Percentiles rank a stretch among this genome's conserved stretches.
Conservation (phyloP, 495 filamentous ascomycete genomes). For the Penicillium bovifimosum region DNA sequence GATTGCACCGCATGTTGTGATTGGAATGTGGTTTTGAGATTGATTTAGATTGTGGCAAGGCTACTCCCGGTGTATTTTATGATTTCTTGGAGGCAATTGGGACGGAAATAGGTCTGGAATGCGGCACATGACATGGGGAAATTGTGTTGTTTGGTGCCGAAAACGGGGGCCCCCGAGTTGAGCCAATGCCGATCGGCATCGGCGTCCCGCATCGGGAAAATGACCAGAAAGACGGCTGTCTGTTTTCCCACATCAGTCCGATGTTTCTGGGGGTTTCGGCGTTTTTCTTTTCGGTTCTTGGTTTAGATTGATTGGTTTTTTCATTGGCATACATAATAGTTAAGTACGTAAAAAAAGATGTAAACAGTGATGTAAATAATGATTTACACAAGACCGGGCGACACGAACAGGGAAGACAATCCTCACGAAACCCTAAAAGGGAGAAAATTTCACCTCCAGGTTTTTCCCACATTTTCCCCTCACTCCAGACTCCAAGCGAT, state of each 20-base stretch:
- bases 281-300: neutral
- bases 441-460: neutral
- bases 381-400: too few species aligned
- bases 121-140: conserved; percentile 3
- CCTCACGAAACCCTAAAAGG: too few species aligned
- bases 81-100: neutral
- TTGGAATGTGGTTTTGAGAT: too few species aligned
- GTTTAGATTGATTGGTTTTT: neutral
- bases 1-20: too few species aligned
- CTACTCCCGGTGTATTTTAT: neutral
- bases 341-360: too few species aligned
- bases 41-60: neutral
- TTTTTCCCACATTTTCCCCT: conserved; percentile 5
- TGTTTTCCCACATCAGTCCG: neutral
- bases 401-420: too few species aligned
- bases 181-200: conserved; percentile 12
- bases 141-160: neutral
- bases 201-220: conserved; percentile 15
- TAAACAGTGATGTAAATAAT: too few species aligned
- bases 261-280: neutral
- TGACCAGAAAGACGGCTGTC: neutral
- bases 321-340: too few species aligned
- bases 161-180: conserved; percentile 5
- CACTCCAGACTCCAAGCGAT: neutral
- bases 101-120: neutral